Base-by-base conservation (phyloP, 768 basidiomycete genomes). In the Amanita phalloides region DNA sequence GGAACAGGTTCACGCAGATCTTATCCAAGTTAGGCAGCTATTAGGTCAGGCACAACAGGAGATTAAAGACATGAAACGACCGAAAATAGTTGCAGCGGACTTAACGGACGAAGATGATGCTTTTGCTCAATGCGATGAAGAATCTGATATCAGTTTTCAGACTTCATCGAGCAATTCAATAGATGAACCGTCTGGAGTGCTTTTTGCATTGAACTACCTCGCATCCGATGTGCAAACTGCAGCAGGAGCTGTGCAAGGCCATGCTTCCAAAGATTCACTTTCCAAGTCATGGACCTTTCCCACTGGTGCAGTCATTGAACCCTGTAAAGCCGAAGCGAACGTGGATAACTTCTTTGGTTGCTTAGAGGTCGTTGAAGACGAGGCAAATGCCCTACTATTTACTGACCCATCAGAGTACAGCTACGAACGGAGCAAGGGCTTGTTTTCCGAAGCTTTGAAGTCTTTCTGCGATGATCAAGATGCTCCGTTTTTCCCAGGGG, bases 341-440 rank as follows among this genome's bases (percentile, higher is more conserved):
- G 69, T 85, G 7, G 88, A 90, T 61, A 75, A 72, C 32, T 90
- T 90, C 74, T 90, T 90, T 58, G 81, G 77, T 39, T 90, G 86
- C 54, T 66, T 79, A 36, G 81, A 83, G 48, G 75, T 75, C 48
- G 62, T 66, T n/a, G 75, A 77, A 56, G 72, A 74, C 35, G 62
- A 58, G 26, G 65, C 69, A 26, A 54, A 54, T 26, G 60, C 57
- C 3, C 50, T 53, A 25, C 70, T 76, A 0, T 79, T 81, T 5
- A 64, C 69, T 61, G 62, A 61, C 45, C 68, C 70, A 42, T 66
- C 71, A 56, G 60, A 66, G 38, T 76, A 70, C 61, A 68, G 66
- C 54, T 71, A 72, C 59, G 83, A 84, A 62, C 74, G 70, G 61
- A 78, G 72, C 63, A 83, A 81, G 65, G 72, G 68, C 50, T 57